These are phyloP conservation scores for Pseudonitzschia multiseries DNA, from an alignment of 108 stramenopile genomes.

Conservation along the genomic window DNA sequence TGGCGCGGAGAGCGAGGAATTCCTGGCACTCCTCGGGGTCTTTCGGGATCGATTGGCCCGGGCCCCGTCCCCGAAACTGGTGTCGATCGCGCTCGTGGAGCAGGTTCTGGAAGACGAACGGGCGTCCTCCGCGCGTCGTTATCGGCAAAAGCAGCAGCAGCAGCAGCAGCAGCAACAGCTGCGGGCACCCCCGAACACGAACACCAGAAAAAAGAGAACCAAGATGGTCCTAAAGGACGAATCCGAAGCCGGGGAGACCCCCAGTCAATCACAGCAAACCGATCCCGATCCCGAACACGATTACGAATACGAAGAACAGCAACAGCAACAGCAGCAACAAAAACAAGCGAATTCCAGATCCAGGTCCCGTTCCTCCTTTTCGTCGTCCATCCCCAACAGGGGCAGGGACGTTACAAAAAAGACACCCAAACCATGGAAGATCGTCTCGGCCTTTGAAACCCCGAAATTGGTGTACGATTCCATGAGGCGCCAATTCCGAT, in stretches of 20 bases:
- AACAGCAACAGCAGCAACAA: no score
- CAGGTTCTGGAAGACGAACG: not conserved
- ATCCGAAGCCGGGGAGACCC: not conserved
- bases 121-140: not conserved
- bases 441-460: slow-evolving; percentile 45
- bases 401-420: no score
- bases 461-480: slow-evolving; percentile 47
- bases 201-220: not conserved
- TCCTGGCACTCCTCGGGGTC: not conserved
- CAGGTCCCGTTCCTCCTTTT: no score
- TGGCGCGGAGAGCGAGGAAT: not conserved
- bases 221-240: not conserved
- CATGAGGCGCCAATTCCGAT: slow-evolving; percentile 45
- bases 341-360: no score
- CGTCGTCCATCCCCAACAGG: no score
- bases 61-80: not conserved
- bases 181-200: not conserved
- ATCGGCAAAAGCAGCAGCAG: not conserved
- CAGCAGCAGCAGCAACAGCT: not conserved
- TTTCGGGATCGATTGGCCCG: not conserved
- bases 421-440: slow-evolving; percentile 15
- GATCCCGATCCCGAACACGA: no score
- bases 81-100: not conserved
- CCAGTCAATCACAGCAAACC: not conserved
- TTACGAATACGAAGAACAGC: not conserved